Evolutionary conservation across 768 basidiomycete species (phyloP).

Genomic region (Russula dissimulans): DNA sequence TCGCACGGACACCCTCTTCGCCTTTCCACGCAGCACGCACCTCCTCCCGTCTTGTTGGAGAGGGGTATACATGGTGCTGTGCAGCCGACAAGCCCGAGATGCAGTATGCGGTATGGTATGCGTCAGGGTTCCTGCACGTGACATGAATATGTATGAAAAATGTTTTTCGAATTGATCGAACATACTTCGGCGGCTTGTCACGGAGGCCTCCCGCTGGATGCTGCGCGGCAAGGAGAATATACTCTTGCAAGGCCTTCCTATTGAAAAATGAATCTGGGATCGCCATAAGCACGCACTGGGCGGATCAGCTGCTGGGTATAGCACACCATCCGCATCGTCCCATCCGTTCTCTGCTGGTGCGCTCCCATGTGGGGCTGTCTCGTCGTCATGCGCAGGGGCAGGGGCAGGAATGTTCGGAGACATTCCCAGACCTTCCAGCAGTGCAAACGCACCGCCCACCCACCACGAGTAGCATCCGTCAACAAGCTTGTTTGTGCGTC

Average conservation of each 20-base stretch:
- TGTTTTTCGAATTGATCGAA: slow-evolving; percentile 20
- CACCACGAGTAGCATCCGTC: slow-evolving; percentile 99
- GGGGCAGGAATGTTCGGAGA: slow-evolving; percentile 17
- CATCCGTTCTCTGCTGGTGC: slow-evolving; percentile 37
- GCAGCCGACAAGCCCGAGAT: slow-evolving; percentile 83
- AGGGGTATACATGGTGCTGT: slow-evolving; percentile 65
- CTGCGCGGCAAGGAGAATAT: slow-evolving; percentile 79
- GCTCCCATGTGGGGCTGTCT: slow-evolving; percentile 33
- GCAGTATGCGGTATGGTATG: slow-evolving; percentile 93
- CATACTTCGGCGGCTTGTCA: slow-evolving; percentile 94
- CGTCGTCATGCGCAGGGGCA: slow-evolving; percentile 26
- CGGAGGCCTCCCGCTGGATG: slow-evolving; percentile 77
- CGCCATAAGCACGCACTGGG: background rate
- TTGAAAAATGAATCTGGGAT: slow-evolving; percentile 42
- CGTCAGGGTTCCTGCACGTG: slow-evolving; percentile 63
- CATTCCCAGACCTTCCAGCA: slow-evolving; percentile 56
- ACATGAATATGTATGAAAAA: background rate
- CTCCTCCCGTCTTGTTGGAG: slow-evolving; percentile 28
- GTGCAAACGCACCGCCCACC: slow-evolving; percentile 81
- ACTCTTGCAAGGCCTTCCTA: slow-evolving; percentile 72
- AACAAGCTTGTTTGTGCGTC: slow-evolving; percentile 95
- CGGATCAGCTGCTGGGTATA: background rate
- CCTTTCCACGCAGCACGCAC: slow-evolving; percentile 35
- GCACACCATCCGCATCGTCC: slow-evolving; percentile 64
- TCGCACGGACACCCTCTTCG: slow-evolving; percentile 29